Evolutionary conservation across 2,329 filamentous ascomycete species (phyloP).

Genomic region (Septoria linicola): DNA sequence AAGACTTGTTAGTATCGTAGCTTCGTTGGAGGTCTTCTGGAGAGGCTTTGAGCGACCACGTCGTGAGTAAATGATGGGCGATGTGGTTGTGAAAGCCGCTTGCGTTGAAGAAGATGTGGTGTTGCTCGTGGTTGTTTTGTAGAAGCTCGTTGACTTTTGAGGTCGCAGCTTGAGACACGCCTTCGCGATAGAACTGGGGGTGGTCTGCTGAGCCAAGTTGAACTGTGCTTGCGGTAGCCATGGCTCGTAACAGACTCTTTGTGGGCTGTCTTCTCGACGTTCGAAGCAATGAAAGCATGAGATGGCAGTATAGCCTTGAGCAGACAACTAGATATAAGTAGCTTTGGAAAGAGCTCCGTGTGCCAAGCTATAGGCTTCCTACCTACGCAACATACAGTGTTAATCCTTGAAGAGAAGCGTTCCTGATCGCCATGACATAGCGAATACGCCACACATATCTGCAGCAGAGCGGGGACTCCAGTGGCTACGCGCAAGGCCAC

Average conservation of each 20-base stretch:
- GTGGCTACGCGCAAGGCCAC: no score
- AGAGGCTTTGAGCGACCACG: conserved; percentile 72
- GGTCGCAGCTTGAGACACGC: conserved; percentile 59
- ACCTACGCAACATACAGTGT: no score
- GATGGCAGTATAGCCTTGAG: no score
- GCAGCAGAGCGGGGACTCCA: no score
- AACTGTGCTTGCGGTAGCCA: conserved; percentile 51
- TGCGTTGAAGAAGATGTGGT: conserved; percentile 80
- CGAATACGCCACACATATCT: no score
- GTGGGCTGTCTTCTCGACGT: not conserved
- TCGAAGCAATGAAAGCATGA: not conserved
- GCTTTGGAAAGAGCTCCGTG: no score
- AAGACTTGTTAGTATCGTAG: conserved; percentile 64
- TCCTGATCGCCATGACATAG: no score
- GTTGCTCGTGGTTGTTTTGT: conserved; percentile 70
- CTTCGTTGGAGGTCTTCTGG: conserved; percentile 59
- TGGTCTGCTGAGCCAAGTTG: conserved; percentile 46
- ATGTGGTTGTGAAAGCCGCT: conserved; percentile 80
- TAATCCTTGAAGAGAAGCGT: no score
- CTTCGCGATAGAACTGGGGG: conserved; percentile 49
- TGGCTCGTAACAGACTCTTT: conserved; percentile 33
- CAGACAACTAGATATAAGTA: no score
- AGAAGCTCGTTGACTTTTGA: conserved; percentile 65
- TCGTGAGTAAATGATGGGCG: conserved; percentile 70
- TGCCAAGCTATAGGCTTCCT: no score